Evolutionary conservation across 2,329 filamentous ascomycete genomes (phyloP).

Genomic region (Penicillium sp.): DNA sequence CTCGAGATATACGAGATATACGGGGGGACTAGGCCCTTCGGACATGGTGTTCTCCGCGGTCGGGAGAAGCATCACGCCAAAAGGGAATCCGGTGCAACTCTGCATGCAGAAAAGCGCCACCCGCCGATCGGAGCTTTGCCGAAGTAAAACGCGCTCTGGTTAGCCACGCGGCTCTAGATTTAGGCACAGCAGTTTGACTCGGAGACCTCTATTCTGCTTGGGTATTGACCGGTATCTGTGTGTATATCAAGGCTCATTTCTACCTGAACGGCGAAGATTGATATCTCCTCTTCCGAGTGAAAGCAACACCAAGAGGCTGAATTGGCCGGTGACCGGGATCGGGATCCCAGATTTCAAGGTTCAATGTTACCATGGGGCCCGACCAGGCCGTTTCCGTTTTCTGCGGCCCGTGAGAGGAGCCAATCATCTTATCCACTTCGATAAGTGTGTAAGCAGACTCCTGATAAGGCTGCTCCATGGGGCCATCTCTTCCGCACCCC

Average conservation of each 20-base stretch:
- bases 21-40: neutral
- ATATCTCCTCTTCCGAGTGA: neutral
- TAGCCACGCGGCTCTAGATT: neutral
- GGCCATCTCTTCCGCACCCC: neutral
- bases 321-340: neutral
- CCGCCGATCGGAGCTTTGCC: conserved; percentile 5
- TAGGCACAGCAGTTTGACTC: neutral
- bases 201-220: too few relatives aligned
- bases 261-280: neutral
- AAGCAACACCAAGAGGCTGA: neutral
- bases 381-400: neutral
- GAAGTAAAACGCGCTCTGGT: neutral
- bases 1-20: neutral
- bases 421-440: neutral
- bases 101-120: conserved; percentile 5
- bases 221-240: neutral
- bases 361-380: neutral
- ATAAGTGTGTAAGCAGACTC: neutral
- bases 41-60: neutral
- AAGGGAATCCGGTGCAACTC: neutral
- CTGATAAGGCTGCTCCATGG: neutral
- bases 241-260: neutral
- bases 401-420: neutral
- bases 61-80: neutral
- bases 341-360: too few relatives aligned